phyloP scores from a whole-genome alignment of 2,329 filamentous ascomycete genomes.

The Trichoderma koningiopsis region DNA sequence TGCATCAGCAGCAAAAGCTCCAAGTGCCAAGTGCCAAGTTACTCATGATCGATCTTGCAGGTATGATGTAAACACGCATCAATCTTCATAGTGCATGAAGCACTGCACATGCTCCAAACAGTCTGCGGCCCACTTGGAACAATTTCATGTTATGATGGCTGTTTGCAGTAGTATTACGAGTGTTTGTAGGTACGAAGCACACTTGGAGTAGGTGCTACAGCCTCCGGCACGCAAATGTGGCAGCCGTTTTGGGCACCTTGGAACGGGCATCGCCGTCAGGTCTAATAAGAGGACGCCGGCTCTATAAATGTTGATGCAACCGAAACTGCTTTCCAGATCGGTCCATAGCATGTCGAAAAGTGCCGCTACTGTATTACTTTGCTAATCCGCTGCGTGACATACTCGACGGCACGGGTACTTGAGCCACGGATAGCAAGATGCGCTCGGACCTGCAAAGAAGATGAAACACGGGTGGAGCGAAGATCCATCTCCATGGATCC shows the following conservation, averaged over 20 bases:
- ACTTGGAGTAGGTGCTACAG: neutral
- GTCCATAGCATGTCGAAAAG: neutral
- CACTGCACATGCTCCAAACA: neutral
- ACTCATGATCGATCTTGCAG: neutral
- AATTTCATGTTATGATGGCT: neutral
- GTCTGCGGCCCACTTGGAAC: neutral
- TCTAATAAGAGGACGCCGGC: neutral
- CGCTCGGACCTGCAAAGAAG: constrained; percentile 17
- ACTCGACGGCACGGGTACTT: neutral
- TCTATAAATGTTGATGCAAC: neutral
- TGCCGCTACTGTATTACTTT: neutral
- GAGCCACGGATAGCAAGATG: neutral
- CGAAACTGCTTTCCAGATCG: neutral
- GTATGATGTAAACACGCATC: neutral
- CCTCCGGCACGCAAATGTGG: neutral
- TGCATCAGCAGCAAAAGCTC: neutral
- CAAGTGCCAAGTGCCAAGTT: constrained; percentile 4
- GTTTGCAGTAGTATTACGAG: constrained; percentile 2
- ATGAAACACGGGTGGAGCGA: constrained; percentile 27
- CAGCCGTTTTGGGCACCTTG: neutral
- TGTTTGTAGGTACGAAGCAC: neutral
- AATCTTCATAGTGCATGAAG: neutral
- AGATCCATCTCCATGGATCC: constrained; percentile 20
- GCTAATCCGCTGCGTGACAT: neutral
- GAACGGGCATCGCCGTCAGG: neutral